A percentile compares a stretch with the other conserved stretches of the same genome.
These are phyloP conservation scores for Angomonas desouzai DNA, from an alignment of 208 protist genomes.

Conservation along the genomic window DNA sequence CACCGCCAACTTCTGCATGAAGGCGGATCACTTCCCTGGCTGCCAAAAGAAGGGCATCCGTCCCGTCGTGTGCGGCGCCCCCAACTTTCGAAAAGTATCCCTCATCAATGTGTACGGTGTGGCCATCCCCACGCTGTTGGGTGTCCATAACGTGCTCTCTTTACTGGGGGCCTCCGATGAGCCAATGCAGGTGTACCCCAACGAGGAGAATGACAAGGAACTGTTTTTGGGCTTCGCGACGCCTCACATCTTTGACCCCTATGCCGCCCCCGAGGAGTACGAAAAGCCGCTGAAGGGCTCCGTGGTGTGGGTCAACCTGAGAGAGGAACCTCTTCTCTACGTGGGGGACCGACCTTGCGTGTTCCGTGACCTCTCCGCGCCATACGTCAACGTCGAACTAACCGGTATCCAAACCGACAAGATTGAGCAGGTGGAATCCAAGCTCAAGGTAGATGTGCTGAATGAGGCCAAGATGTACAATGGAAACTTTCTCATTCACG, in stretches of 20 bases:
- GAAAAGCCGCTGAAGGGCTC: conserved; percentile 64
- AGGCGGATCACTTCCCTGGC: conserved; percentile 89
- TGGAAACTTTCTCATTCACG: conserved; percentile 81
- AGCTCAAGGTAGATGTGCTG: conserved; percentile 71
- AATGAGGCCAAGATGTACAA: conserved; percentile 72
- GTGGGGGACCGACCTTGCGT: conserved; percentile 84
- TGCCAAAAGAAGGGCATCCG: conserved; percentile 86
- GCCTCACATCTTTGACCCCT: conserved; percentile 72
- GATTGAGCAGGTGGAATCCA: conserved; percentile 74
- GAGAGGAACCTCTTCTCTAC: conserved; percentile 87
- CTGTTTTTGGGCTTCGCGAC: conserved; percentile 73
- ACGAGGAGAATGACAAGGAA: conserved; percentile 75
- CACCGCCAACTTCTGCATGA: conserved; percentile 83
- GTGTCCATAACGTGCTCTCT: conserved; percentile 86
- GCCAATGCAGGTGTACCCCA: conserved; percentile 60
- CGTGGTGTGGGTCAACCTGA: conserved; percentile 88
- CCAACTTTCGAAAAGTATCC: conserved; percentile 85
- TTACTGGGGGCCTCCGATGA: conserved; percentile 73
- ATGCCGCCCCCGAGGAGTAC: conserved; percentile 61
- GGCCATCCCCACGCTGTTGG: conserved; percentile 76
- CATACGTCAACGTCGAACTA: conserved; percentile 89
- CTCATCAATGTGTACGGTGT: conserved; percentile 85
- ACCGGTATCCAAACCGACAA: conserved; percentile 83
- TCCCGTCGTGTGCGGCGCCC: conserved; percentile 76
- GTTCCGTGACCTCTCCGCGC: conserved; percentile 76